Conservation (phyloP, 805 yeast species). For the Kodamaea leandrae region DNA sequence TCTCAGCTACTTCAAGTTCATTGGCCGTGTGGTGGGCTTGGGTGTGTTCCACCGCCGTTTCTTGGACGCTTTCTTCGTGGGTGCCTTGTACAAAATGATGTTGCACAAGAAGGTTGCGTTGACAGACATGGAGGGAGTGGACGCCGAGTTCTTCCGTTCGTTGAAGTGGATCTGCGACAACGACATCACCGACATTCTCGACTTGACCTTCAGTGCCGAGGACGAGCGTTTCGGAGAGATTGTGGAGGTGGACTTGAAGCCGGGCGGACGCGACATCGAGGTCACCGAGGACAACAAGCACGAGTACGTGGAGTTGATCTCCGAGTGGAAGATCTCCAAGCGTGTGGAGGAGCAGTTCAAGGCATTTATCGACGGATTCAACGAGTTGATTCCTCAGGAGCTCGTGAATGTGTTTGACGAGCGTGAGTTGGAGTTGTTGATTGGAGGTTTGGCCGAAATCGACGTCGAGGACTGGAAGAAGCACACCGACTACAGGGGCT, state of each 20-base stretch:
- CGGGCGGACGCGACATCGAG: slow-evolving; percentile 82
- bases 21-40: slow-evolving; percentile 96
- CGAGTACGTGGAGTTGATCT: slow-evolving; percentile 90
- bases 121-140: slow-evolving; percentile 98
- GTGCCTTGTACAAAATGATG: slow-evolving; percentile 98
- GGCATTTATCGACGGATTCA: slow-evolving; percentile 96
- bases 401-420: slow-evolving; percentile 95
- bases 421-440: slow-evolving; percentile 91
- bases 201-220: slow-evolving; percentile 81
- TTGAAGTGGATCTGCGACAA: slow-evolving; percentile 95
- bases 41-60: slow-evolving; percentile 98
- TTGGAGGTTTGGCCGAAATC: slow-evolving; percentile 97
- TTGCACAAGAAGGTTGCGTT: slow-evolving; percentile 88
- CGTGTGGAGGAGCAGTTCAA: slow-evolving; percentile 94
- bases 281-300: slow-evolving; percentile 93
- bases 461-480: slow-evolving; percentile 99
- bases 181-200: slow-evolving; percentile 79
- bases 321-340: slow-evolving; percentile 93
- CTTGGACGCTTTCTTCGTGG: slow-evolving; percentile 96
- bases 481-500: slow-evolving; percentile 98
- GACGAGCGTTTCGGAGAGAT: slow-evolving; percentile 96
- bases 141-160: slow-evolving; percentile 92
- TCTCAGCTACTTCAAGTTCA: slow-evolving; percentile 94
- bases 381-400: slow-evolving; percentile 96
- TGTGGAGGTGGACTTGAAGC: slow-evolving; percentile 84